Conservation (phyloP, 2,329 filamentous ascomycete genomes). For the Hymenotorrendiella dingleyae region DNA sequence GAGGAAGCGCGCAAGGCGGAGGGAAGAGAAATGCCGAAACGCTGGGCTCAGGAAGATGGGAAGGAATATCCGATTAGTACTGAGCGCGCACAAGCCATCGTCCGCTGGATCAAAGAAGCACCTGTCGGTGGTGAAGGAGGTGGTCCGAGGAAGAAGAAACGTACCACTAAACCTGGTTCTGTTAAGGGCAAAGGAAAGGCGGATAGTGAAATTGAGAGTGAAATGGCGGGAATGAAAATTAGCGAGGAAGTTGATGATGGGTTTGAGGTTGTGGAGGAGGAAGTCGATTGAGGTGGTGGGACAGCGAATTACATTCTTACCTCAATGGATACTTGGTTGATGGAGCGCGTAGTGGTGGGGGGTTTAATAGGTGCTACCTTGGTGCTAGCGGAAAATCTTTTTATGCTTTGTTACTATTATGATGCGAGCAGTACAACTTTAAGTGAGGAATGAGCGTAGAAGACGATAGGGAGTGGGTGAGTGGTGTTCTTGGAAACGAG, state of each 20-base stretch:
- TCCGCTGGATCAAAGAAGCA: constrained; percentile 62
- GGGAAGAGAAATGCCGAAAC: constrained; percentile 35
- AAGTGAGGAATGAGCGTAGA: no score
- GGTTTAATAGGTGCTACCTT: no score
- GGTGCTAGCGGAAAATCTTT: no score
- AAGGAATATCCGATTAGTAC: constrained; percentile 66
- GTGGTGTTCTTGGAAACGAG: no score
- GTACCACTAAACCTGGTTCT: constrained; percentile 16
- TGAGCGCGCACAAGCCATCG: constrained; percentile 62
- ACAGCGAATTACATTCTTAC: no score
- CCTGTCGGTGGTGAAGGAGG: constrained; percentile 33
- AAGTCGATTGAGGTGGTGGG: constrained; percentile 21
- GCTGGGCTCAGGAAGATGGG: constrained; percentile 59
- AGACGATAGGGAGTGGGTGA: no score
- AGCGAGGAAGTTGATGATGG: constrained; percentile 12
- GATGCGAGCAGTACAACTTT: no score
- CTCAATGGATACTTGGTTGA: no score
- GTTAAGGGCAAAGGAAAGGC: constrained; percentile 19
- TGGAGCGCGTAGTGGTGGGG: no score
- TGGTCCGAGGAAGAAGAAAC: constrained; percentile 36
- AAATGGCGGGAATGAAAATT: constrained; percentile 12
- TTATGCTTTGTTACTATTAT: no score
- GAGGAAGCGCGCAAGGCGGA: constrained; percentile 36
- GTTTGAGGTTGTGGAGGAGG: constrained; percentile 26
- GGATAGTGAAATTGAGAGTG: constrained; percentile 10